These are phyloP conservation scores for Fusarium buharicum DNA, from an alignment of 2,329 filamentous ascomycete species.

Conservation along the genomic window DNA sequence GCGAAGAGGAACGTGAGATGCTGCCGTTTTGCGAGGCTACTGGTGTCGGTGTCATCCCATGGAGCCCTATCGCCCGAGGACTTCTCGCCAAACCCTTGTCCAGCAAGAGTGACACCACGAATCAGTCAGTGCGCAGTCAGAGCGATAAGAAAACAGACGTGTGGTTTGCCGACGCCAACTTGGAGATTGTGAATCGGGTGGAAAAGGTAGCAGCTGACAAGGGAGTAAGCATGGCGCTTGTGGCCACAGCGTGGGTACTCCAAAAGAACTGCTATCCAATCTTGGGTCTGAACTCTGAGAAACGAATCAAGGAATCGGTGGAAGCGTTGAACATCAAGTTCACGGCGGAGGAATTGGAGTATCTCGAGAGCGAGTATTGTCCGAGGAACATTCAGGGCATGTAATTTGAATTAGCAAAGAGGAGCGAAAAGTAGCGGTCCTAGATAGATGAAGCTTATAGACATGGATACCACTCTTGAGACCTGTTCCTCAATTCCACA, in stretches of 20 bases:
- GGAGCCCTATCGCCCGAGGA: slow-evolving; percentile 50
- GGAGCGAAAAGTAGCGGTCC: not conserved
- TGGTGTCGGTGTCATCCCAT: slow-evolving; percentile 51
- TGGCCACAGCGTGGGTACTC: slow-evolving; percentile 73
- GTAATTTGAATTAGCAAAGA: not conserved
- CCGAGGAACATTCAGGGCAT: slow-evolving; percentile 59
- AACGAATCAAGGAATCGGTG: slow-evolving; percentile 71
- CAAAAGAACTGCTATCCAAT: slow-evolving; percentile 67
- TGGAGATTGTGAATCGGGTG: slow-evolving; percentile 49
- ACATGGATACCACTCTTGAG: not conserved
- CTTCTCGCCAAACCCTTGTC: slow-evolving; percentile 47
- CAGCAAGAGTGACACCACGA: slow-evolving; percentile 17
- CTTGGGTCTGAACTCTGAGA: slow-evolving; percentile 67
- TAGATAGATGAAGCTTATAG: not conserved
- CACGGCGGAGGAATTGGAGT: slow-evolving; percentile 67
- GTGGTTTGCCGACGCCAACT: slow-evolving; percentile 46
- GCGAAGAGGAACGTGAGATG: slow-evolving; percentile 66
- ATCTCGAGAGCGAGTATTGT: slow-evolving; percentile 70
- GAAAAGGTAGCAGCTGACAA: slow-evolving; percentile 68
- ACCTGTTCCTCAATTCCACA: not conserved
- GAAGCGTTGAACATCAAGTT: slow-evolving; percentile 58
- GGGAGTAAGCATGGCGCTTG: slow-evolving; percentile 69
- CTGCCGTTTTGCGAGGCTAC: slow-evolving; percentile 51
- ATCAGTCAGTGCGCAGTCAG: slow-evolving; percentile 30
- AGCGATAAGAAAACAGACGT: slow-evolving; percentile 35